Conservation (phyloP, 306 rosid genomes). For the Lathyrus tuberosus region DNA sequence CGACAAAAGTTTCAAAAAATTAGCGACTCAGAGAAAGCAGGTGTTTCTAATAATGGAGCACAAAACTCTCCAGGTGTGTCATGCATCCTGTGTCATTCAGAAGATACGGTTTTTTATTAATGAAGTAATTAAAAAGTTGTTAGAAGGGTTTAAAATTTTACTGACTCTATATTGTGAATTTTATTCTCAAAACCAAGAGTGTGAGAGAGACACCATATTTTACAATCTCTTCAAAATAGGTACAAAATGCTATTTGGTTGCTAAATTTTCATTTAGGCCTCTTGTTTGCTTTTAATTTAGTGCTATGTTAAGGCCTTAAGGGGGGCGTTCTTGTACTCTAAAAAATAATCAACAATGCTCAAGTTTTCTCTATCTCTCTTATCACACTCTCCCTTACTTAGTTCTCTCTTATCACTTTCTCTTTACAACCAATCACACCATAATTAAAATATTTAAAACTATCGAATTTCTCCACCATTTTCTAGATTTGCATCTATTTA, state of each 20-base stretch:
- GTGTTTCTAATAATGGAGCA: constrained; percentile 48
- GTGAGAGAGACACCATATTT: too few species aligned
- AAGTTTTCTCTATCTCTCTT: too few species aligned
- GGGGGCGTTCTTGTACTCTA: too few species aligned
- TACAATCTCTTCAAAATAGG: too few species aligned
- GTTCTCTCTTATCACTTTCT: too few species aligned
- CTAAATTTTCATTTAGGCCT: too few species aligned
- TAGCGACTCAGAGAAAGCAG: constrained; percentile 49
- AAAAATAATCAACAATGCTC: too few species aligned
- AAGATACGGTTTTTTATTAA: constrained; percentile 22
- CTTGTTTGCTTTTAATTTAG: too few species aligned
- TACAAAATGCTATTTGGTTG: too few species aligned
- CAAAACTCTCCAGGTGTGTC: constrained; percentile 67
- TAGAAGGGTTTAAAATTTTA: constrained; percentile 16
- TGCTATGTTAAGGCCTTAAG: too few species aligned
- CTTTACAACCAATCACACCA: too few species aligned
- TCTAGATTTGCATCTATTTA: constrained; percentile 26
- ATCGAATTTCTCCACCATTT: not conserved
- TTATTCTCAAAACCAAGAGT: constrained; percentile 17
- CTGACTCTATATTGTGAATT: not conserved
- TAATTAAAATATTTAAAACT: constrained; percentile 11
- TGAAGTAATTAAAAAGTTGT: constrained; percentile 27
- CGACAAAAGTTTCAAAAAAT: constrained; percentile 64
- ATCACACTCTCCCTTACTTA: too few species aligned
- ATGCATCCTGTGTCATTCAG: constrained; percentile 23